A percentile compares a stretch with the other conserved stretches of the same genome.
These are phyloP conservation scores for Xylariaceae sp. DNA, from an alignment of 2,329 filamentous ascomycete species.

Conservation along the genomic window DNA sequence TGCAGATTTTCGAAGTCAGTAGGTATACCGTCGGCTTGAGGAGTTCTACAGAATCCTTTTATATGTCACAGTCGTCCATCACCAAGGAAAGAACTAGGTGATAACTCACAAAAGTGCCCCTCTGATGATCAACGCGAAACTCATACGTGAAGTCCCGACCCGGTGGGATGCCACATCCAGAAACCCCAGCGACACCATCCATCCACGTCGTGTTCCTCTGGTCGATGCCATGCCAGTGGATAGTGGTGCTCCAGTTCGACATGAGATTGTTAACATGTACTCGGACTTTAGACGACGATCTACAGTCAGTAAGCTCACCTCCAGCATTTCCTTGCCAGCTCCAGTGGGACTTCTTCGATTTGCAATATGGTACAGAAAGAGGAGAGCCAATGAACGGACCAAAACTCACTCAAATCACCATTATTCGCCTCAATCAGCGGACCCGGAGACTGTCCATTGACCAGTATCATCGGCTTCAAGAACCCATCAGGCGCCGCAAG, in stretches of 20 bases:
- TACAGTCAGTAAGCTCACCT: background rate
- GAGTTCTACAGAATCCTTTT: too few relatives aligned
- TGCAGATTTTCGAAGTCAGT: background rate
- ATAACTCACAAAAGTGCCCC: constrained; percentile 33
- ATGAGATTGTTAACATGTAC: constrained; percentile 39
- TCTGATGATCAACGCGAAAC: constrained; percentile 44
- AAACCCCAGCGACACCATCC: constrained; percentile 60
- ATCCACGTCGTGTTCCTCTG: constrained; percentile 59
- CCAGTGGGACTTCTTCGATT: too few relatives aligned
- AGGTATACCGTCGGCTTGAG: background rate
- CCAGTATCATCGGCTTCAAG: constrained; percentile 35
- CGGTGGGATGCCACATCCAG: constrained; percentile 55
- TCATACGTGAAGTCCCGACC: constrained; percentile 55
- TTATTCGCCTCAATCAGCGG: constrained; percentile 41
- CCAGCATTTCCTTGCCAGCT: too few relatives aligned
- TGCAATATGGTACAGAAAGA: too few relatives aligned
- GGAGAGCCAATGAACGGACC: too few relatives aligned
- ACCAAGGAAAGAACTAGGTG: background rate
- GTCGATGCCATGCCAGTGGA: constrained; percentile 66
- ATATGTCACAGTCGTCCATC: too few relatives aligned
- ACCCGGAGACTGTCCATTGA: constrained; percentile 40
- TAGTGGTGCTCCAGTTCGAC: constrained; percentile 40
- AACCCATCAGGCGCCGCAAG: constrained; percentile 35
- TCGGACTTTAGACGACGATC: constrained; percentile 24
- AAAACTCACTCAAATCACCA: constrained; percentile 34